phyloP scores from a whole-genome alignment of 2,329 filamentous ascomycete species.

The Arthrinium puccinioides region DNA sequence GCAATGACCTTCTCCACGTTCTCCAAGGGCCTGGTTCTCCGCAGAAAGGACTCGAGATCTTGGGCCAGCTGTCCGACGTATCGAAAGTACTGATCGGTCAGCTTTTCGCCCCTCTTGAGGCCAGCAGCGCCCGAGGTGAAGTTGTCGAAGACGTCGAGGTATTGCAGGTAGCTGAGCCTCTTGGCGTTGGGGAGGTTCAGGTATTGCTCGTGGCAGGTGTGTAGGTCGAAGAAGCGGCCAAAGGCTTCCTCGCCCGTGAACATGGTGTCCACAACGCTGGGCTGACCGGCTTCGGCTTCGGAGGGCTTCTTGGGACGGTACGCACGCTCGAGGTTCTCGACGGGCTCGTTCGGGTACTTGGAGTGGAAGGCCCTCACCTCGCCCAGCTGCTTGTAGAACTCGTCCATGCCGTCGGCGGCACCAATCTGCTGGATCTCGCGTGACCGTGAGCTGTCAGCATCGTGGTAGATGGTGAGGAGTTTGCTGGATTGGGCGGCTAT shows the following conservation, averaged over 20 bases:
- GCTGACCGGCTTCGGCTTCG: conserved; percentile 55
- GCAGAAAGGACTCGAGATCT: conserved; percentile 86
- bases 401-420: conserved; percentile 78
- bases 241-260: conserved; percentile 95
- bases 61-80: conserved; percentile 75
- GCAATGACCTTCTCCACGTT: conserved; percentile 72
- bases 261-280: conserved; percentile 74
- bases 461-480: conserved; percentile 76
- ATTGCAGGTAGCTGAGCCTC: conserved; percentile 83
- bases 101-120: conserved; percentile 73
- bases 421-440: conserved; percentile 80
- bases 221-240: conserved; percentile 88
- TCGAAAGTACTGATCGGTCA: conserved; percentile 86
- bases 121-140: conserved; percentile 69
- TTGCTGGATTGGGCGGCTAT: conserved; percentile 81
- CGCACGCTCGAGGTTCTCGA: conserved; percentile 88
- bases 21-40: conserved; percentile 76
- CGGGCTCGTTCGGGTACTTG: conserved; percentile 86
- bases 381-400: conserved; percentile 81
- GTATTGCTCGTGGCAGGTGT: conserved; percentile 75
- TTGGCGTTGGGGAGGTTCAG: conserved; percentile 85
- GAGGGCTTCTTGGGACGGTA: conserved; percentile 66
- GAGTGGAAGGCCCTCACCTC: conserved; percentile 83
- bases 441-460: conserved; percentile 62
- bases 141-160: conserved; percentile 82